Conservation (phyloP, 2,329 filamentous ascomycete genomes). For the Pestalotiopsis sp. region DNA sequence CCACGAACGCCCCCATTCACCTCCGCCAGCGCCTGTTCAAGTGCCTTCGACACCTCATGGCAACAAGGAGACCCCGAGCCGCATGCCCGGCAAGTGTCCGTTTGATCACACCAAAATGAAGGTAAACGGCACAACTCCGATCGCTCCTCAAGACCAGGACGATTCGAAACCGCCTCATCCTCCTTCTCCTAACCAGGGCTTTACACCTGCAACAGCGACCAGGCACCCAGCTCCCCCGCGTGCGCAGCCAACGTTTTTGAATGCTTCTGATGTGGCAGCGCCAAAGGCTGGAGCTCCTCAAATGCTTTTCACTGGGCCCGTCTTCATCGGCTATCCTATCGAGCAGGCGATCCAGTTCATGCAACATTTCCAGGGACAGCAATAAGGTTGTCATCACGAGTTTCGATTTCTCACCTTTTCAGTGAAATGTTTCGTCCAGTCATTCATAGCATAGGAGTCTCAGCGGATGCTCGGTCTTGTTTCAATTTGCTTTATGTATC, state of each 20-base stretch:
- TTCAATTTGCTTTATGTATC: not conserved
- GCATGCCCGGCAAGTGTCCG: conserved; percentile 54
- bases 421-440: not conserved
- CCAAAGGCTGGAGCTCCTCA: conserved; percentile 51
- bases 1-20: conserved; percentile 50
- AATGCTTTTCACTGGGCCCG: conserved; percentile 89
- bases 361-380: conserved; percentile 54
- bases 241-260: conserved; percentile 55
- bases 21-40: conserved; percentile 59
- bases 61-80: conserved; percentile 24
- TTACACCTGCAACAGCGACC: conserved; percentile 18
- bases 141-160: conserved; percentile 25
- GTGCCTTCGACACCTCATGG: conserved; percentile 42
- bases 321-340: conserved; percentile 89
- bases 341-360: conserved; percentile 80
- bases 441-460: not conserved
- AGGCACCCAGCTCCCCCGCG: conserved; percentile 30
- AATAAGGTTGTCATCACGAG: not conserved
- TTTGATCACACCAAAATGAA: conserved; percentile 55
- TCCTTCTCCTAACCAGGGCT: conserved; percentile 17
- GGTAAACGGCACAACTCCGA: conserved; percentile 28
- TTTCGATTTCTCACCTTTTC: not conserved
- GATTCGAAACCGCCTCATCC: conserved; percentile 22
- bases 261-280: conserved; percentile 36
- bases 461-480: not conserved